phyloP scores from a whole-genome alignment of 805 yeast genomes.

The Saccharomycopsis malanga region DNA sequence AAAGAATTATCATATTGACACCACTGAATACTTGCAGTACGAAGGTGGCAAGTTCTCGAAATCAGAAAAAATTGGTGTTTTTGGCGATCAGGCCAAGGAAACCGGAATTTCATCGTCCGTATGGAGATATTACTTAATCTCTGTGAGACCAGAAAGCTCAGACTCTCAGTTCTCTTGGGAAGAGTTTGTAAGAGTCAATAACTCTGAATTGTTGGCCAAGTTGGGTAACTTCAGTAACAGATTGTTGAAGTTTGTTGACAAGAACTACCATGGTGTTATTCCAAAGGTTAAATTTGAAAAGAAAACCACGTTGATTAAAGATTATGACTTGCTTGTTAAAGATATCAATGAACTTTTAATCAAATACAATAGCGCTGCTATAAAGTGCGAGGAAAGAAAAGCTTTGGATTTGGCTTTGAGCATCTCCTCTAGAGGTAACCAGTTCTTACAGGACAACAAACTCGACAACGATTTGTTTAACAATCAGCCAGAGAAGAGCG shows the following conservation, averaged over 20 bases:
- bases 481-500: constrained; percentile 70
- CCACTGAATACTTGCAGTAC: constrained; percentile 95
- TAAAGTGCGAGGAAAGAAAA: constrained; percentile 70
- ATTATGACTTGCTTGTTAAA: constrained; percentile 36
- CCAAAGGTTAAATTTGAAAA: constrained; percentile 45
- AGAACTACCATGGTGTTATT: constrained; percentile 87
- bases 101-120: constrained; percentile 88
- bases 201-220: constrained; percentile 89
- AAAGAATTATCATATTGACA: constrained; percentile 78
- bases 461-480: constrained; percentile 80
- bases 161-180: constrained; percentile 98
- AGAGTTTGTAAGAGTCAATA: constrained; percentile 90
- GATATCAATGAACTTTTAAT: constrained; percentile 60
- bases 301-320: constrained; percentile 30
- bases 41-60: constrained; percentile 98
- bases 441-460: constrained; percentile 92
- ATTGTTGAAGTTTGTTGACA: constrained; percentile 78
- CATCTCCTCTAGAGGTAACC: constrained; percentile 87
- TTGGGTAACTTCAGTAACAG: constrained; percentile 96
- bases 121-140: constrained; percentile 94
- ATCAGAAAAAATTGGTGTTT: constrained; percentile 96
- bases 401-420: constrained; percentile 92
- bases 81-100: constrained; percentile 94
- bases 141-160: constrained; percentile 89
- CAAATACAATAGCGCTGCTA: constrained; percentile 66